A percentile compares a stretch with the other conserved stretches of the same genome.
These are phyloP conservation scores for Termitomyces heimii DNA, from an alignment of 768 basidiomycete species.

Conservation along the genomic window DNA sequence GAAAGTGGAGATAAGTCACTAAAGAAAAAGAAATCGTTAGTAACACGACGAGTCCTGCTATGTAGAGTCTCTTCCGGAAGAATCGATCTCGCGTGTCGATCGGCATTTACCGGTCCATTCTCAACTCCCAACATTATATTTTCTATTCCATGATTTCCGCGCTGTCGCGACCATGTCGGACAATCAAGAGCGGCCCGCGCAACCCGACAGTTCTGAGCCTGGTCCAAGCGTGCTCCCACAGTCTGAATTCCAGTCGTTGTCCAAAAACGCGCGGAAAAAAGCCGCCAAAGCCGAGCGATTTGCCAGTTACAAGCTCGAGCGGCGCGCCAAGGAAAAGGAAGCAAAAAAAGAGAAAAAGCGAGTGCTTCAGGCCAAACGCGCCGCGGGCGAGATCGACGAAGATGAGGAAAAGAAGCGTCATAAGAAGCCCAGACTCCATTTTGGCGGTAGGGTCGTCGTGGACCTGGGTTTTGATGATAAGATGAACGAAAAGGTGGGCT, in stretches of 20 bases:
- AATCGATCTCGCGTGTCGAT: slow-evolving; percentile 32
- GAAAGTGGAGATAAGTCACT: slow-evolving; percentile 14
- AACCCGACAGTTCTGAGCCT: slow-evolving; percentile 2
- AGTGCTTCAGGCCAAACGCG: slow-evolving; percentile 50
- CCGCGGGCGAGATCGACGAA: slow-evolving; percentile 56
- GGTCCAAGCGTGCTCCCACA: slow-evolving; percentile 7
- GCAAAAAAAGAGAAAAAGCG: slow-evolving; percentile 71
- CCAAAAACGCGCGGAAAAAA: slow-evolving; percentile 77
- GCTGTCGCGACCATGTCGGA: slow-evolving; percentile 8
- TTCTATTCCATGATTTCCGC: not conserved
- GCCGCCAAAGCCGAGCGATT: slow-evolving; percentile 65
- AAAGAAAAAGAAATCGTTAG: slow-evolving; percentile 14
- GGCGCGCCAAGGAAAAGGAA: slow-evolving; percentile 73
- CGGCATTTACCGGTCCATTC: slow-evolving; percentile 38
- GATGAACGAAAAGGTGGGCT: slow-evolving; percentile 87
- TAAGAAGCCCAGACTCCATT: slow-evolving; percentile 33
- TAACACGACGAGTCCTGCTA: slow-evolving; percentile 17
- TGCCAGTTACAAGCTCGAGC: slow-evolving; percentile 63
- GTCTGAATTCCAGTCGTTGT: slow-evolving; percentile 33
- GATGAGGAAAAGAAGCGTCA: slow-evolving; percentile 31
- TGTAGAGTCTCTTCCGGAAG: slow-evolving; percentile 20
- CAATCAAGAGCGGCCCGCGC: slow-evolving; percentile 5
- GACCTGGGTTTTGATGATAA: slow-evolving; percentile 91
- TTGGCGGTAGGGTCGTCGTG: slow-evolving; percentile 65
- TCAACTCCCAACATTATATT: slow-evolving; percentile 3